These are phyloP conservation scores for Colletotrichum sublineola DNA, from an alignment of 2,329 filamentous ascomycete genomes.

Conservation along the genomic window DNA sequence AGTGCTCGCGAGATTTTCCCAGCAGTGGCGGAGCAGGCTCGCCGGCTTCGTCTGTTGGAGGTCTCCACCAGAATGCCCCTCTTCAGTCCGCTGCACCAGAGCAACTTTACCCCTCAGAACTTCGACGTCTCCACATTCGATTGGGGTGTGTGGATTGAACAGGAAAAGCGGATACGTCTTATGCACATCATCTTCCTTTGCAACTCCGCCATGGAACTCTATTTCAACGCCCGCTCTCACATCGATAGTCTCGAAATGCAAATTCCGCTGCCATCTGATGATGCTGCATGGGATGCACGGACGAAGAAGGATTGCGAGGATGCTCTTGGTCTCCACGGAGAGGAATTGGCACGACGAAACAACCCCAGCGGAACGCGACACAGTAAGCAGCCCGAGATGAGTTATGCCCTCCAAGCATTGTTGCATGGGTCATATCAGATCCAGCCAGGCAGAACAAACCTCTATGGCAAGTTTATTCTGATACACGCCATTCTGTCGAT, in stretches of 20 bases:
- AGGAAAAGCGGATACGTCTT: conserved; percentile 76
- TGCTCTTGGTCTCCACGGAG: conserved; percentile 74
- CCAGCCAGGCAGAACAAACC: conserved; percentile 75
- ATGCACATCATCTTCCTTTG: conserved; percentile 75
- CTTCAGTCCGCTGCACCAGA: conserved; percentile 73
- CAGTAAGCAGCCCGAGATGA: conserved; percentile 74
- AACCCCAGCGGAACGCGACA: conserved; percentile 75
- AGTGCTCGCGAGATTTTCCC: conserved; percentile 71
- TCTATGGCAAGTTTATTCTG: conserved; percentile 80
- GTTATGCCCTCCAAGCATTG: conserved; percentile 71
- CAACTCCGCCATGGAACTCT: conserved; percentile 76
- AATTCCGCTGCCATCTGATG: conserved; percentile 78
- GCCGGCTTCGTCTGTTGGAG: conserved; percentile 68
- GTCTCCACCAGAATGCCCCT: conserved; percentile 63
- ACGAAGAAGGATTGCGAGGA: conserved; percentile 71
- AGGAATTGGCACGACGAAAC: conserved; percentile 63
- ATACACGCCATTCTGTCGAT: conserved; percentile 77
- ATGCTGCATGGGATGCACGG: conserved; percentile 79
- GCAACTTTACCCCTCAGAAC: conserved; percentile 60
- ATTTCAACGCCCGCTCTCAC: conserved; percentile 76
- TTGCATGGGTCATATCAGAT: conserved; percentile 71
- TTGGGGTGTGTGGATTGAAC: conserved; percentile 77
- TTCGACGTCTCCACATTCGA: conserved; percentile 68
- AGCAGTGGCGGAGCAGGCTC: conserved; percentile 68
- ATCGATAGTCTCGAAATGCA: conserved; percentile 75